Evolutionary conservation across 257 asterid genomes (phyloP).

Genomic region (Nicotiana obtusifolia): DNA sequence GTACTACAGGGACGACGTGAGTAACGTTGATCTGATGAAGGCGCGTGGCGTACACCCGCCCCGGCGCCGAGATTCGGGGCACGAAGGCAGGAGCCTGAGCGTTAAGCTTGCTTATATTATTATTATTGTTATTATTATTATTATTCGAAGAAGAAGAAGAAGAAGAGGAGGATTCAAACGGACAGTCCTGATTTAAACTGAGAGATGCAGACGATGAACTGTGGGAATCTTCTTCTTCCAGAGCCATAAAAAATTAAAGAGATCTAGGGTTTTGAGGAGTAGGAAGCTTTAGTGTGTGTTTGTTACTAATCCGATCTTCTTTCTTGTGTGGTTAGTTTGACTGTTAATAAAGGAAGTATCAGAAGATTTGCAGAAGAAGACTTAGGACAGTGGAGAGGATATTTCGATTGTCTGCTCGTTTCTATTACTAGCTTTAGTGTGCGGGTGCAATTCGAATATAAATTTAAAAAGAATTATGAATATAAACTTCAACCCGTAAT

Average conservation of each 20-base stretch:
- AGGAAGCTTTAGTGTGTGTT: not conserved
- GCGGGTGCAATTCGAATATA: too few species aligned
- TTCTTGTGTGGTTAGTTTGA: too few species aligned
- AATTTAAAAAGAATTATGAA: too few species aligned
- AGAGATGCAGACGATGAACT: not conserved
- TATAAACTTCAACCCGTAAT: too few species aligned
- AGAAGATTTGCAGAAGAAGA: too few species aligned
- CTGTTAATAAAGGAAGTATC: too few species aligned
- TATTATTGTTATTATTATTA: too few species aligned
- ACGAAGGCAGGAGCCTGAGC: conserved; percentile 82
- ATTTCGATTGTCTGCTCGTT: too few species aligned
- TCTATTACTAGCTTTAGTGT: too few species aligned
- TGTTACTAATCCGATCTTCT: not conserved
- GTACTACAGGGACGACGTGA: conserved; percentile 4
- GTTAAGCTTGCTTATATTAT: conserved; percentile 39
- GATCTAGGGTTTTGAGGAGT: not conserved
- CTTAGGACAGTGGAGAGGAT: too few species aligned
- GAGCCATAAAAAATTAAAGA: not conserved
- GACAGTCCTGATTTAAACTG: not conserved
- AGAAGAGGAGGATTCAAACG: not conserved
- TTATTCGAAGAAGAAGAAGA: too few species aligned
- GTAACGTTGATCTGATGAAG: conserved; percentile 4
- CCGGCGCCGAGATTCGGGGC: conserved; percentile 34
- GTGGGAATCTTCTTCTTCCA: conserved; percentile 5
- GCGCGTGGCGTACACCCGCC: conserved; percentile 6